Evolutionary conservation across 2,329 filamentous ascomycete species (phyloP), one percentile per base, ranked within the genome.

Genomic region (Myrmaecium sp.): DNA sequence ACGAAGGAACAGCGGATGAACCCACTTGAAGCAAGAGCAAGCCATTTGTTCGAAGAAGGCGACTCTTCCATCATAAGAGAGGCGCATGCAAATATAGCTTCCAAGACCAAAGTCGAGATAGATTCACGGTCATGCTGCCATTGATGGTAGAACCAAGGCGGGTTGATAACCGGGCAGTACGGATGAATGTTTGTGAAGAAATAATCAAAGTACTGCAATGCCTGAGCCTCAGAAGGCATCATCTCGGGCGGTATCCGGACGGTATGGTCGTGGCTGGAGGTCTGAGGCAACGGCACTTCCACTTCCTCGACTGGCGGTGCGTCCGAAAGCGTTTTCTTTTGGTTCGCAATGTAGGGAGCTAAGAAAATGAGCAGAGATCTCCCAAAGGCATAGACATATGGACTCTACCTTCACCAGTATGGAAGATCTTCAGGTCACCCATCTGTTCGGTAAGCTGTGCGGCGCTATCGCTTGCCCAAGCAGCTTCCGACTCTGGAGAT

Each of bases 171-270:
- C 0, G 86, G 86, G 2, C 91, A 74, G 40, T 93, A 95, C 0
- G 84, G 84, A 43, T 95, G 89, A 17, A 94, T 78, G 38, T 94
- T 74, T 17, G 65, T 60, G 50, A 95, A 95, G 48, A 82, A 95
- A 22, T 92, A 76, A 20, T 89, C 73, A 46, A 95, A 92, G 46
- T 89, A 92, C 18, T 78, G 68, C 44, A 83, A 58, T 4, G 75
- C 74, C 18, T 80, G 80, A 23, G 81, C 74, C 17, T 94, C 82
- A 16, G 76, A 68, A 1, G 86, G 86, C 83, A 95, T 93, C 42
- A 95, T 66, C 42, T 91, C 83, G 0, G 78, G 80, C 1, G 86
- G 89, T 34, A 95, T 93, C 18, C 82, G 71, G 31, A 93, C 76
- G 31, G 77, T 83, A 13, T 73, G 63, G 26, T 82, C 82, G 5